These are phyloP conservation scores for Chytriomyces sp. DNA, from an alignment of 192 early-diverging fungal species.

Conservation along the genomic window DNA sequence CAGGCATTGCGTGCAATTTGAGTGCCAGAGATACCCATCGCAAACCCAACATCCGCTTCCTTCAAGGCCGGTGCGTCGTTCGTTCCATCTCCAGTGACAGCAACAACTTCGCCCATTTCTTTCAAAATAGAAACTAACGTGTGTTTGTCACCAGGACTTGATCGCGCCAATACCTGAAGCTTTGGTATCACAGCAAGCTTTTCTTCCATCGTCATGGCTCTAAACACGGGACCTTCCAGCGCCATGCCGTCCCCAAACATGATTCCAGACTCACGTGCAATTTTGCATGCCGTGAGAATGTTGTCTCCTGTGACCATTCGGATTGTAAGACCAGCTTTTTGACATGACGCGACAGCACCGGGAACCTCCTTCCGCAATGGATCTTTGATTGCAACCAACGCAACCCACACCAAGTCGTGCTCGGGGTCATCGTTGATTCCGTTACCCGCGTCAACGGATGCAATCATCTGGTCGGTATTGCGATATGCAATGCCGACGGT, in stretches of 20 bases:
- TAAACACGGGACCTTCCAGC: constrained; percentile 63
- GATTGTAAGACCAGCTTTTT: constrained; percentile 58
- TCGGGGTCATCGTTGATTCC: constrained; percentile 53
- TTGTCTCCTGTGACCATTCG: constrained; percentile 71
- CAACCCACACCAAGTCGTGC: constrained; percentile 58
- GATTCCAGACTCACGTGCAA: constrained; percentile 62
- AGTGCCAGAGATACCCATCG: constrained; percentile 66
- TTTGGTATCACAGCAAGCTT: constrained; percentile 56
- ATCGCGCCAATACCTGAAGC: constrained; percentile 59
- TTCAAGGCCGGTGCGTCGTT: constrained; percentile 54
- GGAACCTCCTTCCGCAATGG: constrained; percentile 65
- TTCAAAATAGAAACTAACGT: constrained; percentile 56
- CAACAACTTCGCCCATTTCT: constrained; percentile 60
- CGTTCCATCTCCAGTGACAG: constrained; percentile 65
- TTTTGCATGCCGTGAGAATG: constrained; percentile 65
- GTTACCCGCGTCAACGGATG: constrained; percentile 31
- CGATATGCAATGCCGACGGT: constrained; percentile 61
- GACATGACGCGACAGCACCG: constrained; percentile 57
- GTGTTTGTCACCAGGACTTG: constrained; percentile 58
- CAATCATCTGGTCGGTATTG: constrained; percentile 51
- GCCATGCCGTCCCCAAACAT: constrained; percentile 60
- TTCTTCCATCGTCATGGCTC: constrained; percentile 56
- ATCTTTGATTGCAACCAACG: constrained; percentile 65
- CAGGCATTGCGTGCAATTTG: constrained; percentile 65
- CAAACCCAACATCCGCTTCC: constrained; percentile 66